phyloP scores from a whole-genome alignment of 495 filamentous ascomycete species.

The Aspergillus diversus region DNA sequence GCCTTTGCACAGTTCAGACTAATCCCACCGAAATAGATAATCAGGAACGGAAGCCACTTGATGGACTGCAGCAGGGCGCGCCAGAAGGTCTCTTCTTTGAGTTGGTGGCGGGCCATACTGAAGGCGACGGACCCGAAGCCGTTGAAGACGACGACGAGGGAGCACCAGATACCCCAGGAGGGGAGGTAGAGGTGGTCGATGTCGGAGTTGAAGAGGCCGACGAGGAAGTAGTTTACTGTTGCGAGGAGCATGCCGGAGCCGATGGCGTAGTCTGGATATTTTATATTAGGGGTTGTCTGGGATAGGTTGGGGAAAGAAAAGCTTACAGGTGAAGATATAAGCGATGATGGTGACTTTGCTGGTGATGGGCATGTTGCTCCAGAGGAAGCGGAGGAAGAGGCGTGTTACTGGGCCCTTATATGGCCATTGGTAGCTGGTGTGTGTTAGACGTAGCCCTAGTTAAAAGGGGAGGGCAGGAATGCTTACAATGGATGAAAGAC shows the following conservation, averaged over 20 bases:
- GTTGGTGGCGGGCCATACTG: slow-evolving; percentile 10
- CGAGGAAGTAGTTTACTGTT: slow-evolving; percentile 7
- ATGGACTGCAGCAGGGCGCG: not conserved
- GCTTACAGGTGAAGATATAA: slow-evolving; percentile 10
- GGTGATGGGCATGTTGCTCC: slow-evolving; percentile 13
- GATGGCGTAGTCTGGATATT: slow-evolving; percentile 13
- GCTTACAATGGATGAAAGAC: slow-evolving; percentile 9
- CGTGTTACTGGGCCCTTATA: slow-evolving; percentile 6
- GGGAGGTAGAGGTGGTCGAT: slow-evolving; percentile 14
- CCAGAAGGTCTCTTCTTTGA: slow-evolving; percentile 12
- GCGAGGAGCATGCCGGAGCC: slow-evolving; percentile 8
- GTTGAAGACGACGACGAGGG: slow-evolving; percentile 9
- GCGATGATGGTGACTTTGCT: slow-evolving; percentile 15
- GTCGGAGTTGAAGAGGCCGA: slow-evolving; percentile 12
- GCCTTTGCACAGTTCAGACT: slow-evolving; percentile 12
- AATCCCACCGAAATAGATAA: slow-evolving; percentile 11
- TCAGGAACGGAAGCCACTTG: slow-evolving; percentile 12
- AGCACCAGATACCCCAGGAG: slow-evolving; percentile 9
- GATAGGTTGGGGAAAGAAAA: not conserved
- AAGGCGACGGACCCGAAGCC: slow-evolving; percentile 11
- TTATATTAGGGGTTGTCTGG: not conserved
- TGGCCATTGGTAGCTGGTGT: slow-evolving; percentile 2
- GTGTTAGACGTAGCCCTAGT: not conserved
- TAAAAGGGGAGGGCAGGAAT: not conserved
- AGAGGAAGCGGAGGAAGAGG: slow-evolving; percentile 12